Percentiles rank a stretch among this genome's conserved stretches.
These are phyloP conservation scores for Polygonum aviculare DNA, from an alignment of 148 eudicot genomes.

Conservation along the genomic window DNA sequence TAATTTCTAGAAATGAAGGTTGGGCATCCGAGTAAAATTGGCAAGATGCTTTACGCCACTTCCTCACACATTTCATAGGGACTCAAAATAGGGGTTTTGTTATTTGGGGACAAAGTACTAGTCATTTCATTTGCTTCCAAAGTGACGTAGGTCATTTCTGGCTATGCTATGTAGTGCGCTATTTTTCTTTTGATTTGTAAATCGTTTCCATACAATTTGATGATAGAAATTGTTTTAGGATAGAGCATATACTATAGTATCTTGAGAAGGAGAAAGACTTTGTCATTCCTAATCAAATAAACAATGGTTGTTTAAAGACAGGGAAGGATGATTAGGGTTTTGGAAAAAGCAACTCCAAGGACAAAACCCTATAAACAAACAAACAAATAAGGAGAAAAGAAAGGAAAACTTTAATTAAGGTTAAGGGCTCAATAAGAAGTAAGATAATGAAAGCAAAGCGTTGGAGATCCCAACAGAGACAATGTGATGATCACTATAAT, in stretches of 20 bases:
- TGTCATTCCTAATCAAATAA: not conserved
- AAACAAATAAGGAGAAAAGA: not conserved
- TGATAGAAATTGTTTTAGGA: too few relatives aligned
- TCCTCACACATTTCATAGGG: not conserved
- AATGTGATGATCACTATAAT: slow-evolving; percentile 9
- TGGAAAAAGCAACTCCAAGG: not conserved
- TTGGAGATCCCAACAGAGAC: slow-evolving; percentile 5
- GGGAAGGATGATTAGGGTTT: slow-evolving; percentile 7
- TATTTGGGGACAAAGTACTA: too few relatives aligned
- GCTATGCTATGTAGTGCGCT: not conserved
- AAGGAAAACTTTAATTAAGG: not conserved
- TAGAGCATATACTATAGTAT: not conserved
- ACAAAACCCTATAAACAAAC: slow-evolving; percentile 6
- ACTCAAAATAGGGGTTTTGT: not conserved
- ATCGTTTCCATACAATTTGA: too few relatives aligned
- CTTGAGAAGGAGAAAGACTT: not conserved
- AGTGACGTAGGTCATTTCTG: not conserved
- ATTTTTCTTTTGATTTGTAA: not conserved
- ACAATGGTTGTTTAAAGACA: not conserved
- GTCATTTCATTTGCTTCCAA: not conserved
- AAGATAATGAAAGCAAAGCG: not conserved
- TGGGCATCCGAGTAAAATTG: not conserved
- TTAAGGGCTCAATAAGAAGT: slow-evolving; percentile 8
- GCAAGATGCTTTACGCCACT: not conserved
- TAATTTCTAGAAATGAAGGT: not conserved